Conservation (phyloP, 768 basidiomycete genomes). For the Crassisporium funariophilum region DNA sequence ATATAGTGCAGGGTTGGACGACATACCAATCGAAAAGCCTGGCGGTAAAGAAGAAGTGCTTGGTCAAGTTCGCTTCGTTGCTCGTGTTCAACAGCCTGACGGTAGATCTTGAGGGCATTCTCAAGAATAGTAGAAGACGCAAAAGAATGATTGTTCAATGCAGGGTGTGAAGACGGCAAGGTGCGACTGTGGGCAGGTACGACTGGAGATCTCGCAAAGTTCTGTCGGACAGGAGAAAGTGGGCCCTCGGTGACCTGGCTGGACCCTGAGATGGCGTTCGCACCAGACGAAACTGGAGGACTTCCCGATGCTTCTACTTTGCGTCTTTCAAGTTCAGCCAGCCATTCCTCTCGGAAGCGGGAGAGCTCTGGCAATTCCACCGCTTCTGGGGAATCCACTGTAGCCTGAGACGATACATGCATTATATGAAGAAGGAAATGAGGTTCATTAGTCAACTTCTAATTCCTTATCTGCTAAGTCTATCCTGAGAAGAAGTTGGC, state of each 20-base stretch:
- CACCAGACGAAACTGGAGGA: not conserved
- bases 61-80: slow-evolving; percentile 74
- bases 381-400: slow-evolving; percentile 11
- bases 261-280: no score
- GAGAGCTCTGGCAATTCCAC: slow-evolving; percentile 65
- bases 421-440: slow-evolving; percentile 20
- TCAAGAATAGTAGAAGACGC: slow-evolving; percentile 34
- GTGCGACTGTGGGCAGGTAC: no score
- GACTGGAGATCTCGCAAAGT: no score
- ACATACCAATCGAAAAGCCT: slow-evolving; percentile 69
- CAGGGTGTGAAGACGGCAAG: slow-evolving; percentile 22
- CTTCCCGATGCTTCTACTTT: slow-evolving; percentile 26
- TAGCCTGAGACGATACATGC: slow-evolving; percentile 17
- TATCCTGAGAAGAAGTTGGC: slow-evolving; percentile 2
- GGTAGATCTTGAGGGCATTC: slow-evolving; percentile 67
- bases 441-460: not conserved
- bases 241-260: no score
- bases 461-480: slow-evolving; percentile 8
- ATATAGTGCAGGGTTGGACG: slow-evolving; percentile 3
- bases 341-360: slow-evolving; percentile 75
- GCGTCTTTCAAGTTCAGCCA: slow-evolving; percentile 56
- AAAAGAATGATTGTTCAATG: slow-evolving; percentile 22
- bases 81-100: slow-evolving; percentile 71
- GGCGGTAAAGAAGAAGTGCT: slow-evolving; percentile 75
- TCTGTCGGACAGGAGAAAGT: no score